phyloP scores from a whole-genome alignment of 2,329 filamentous ascomycete genomes.

The Venturia nashicola region DNA sequence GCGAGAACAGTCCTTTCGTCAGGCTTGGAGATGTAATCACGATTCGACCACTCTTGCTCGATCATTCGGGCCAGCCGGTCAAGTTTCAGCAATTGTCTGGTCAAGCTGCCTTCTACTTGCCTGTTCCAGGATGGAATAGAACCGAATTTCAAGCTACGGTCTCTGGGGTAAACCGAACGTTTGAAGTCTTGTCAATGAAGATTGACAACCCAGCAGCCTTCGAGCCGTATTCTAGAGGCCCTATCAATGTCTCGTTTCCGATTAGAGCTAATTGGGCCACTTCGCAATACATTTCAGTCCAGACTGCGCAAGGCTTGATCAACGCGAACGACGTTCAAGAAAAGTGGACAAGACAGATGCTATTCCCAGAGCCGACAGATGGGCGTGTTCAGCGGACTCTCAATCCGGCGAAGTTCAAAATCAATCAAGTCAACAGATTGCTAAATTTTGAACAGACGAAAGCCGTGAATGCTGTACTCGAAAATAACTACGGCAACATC shows the following conservation, averaged over 20 bases:
- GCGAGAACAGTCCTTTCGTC: conserved; percentile 21
- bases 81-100: not conserved
- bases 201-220: not conserved
- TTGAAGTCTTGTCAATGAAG: not conserved
- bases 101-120: not conserved
- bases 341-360: conserved; percentile 26
- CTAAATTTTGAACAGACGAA: conserved; percentile 38
- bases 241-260: not conserved
- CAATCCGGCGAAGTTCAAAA: conserved; percentile 21
- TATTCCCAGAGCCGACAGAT: conserved; percentile 29
- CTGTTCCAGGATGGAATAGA: conserved; percentile 4
- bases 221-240: not conserved
- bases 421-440: conserved; percentile 25
- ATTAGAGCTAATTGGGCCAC: not conserved
- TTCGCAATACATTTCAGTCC: not conserved
- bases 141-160: not conserved
- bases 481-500: conserved; percentile 29
- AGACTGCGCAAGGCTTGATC: not conserved
- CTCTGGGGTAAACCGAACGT: not conserved
- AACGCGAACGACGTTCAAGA: not conserved
- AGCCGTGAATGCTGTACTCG: conserved; percentile 30
- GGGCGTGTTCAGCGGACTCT: conserved; percentile 27
- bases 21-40: conserved; percentile 21
- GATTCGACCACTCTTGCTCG: conserved; percentile 19
- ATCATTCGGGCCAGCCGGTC: conserved; percentile 12